A percentile compares a stretch with the other conserved stretches of the same genome.
phyloP scores from a whole-genome alignment of 345 rosid genomes.

The Moricandia moricandioides region DNA sequence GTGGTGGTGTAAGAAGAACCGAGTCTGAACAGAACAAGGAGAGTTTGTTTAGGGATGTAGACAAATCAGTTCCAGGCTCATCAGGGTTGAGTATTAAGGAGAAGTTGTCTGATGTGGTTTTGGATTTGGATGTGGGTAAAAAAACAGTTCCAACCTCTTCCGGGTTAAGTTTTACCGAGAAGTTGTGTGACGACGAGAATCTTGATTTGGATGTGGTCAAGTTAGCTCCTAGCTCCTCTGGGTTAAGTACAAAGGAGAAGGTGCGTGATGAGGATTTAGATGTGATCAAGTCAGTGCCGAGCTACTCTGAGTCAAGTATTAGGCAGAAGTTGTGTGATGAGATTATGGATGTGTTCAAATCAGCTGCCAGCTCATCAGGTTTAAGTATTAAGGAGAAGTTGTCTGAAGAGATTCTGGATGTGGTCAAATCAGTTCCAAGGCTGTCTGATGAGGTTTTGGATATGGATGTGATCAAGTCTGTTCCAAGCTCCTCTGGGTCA shows the following conservation, averaged over 20 bases:
- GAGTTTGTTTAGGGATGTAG: background rate
- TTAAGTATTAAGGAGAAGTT: background rate
- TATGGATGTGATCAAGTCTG: background rate
- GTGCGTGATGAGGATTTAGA: background rate
- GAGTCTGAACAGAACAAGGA: background rate
- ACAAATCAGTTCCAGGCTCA: background rate
- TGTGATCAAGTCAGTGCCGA: background rate
- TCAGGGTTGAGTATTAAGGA: background rate
- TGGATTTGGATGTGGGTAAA: background rate
- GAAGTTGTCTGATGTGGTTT: background rate
- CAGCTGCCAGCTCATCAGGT: background rate
- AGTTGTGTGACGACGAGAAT: background rate
- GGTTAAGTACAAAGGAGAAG: background rate
- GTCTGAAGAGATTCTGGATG: background rate
- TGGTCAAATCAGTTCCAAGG: background rate
- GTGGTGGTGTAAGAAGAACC: background rate
- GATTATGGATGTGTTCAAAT: background rate
- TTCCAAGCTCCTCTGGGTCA: background rate
- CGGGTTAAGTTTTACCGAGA: background rate
- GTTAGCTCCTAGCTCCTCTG: background rate
- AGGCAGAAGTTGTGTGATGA: background rate
- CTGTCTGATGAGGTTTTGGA: background rate
- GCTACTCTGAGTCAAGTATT: background rate
- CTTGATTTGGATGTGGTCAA: background rate
- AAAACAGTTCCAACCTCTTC: background rate